These are phyloP conservation scores for Knoxia roxburghii DNA, from an alignment of 257 asterid genomes.

Conservation along the genomic window DNA sequence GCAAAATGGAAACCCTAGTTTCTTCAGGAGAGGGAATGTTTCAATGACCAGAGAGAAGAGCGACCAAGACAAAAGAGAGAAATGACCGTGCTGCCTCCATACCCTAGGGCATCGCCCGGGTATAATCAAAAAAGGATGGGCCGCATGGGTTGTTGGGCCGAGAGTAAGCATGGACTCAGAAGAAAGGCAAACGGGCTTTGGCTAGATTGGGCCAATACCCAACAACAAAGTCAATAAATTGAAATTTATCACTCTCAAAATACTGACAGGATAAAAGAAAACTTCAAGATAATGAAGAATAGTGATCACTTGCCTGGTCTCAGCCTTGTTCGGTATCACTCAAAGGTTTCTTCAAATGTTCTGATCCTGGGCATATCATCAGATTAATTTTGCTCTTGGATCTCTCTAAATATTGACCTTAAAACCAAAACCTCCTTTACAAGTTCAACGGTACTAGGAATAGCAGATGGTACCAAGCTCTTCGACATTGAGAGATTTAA, in stretches of 20 bases:
- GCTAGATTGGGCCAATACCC: too few relatives aligned
- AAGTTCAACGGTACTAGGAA: conserved; percentile 73
- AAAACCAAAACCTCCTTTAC: conserved; percentile 85
- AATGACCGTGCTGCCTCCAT: too few relatives aligned
- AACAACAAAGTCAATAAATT: too few relatives aligned
- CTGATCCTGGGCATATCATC: conserved; percentile 77
- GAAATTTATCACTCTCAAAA: neutral
- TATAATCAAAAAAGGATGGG: too few relatives aligned
- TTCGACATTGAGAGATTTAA: conserved; percentile 63
- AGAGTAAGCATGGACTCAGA: too few relatives aligned
- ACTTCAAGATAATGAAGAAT: neutral
- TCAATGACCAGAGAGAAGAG: too few relatives aligned
- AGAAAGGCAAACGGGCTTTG: too few relatives aligned
- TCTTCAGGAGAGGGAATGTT: too few relatives aligned
- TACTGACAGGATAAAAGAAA: neutral
- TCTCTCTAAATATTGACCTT: conserved; percentile 55
- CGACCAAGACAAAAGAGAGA: too few relatives aligned
- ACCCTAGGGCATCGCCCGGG: too few relatives aligned
- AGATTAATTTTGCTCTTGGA: conserved; percentile 49
- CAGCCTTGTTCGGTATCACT: conserved; percentile 16
- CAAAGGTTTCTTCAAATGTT: conserved; percentile 64
- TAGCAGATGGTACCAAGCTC: conserved; percentile 71
- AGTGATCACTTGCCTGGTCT: conserved; percentile 30
- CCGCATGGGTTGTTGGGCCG: too few relatives aligned
- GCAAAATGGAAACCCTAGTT: too few relatives aligned